phyloP scores from a whole-genome alignment of 1,284 basidiomycete species.

The Ustilago bromivora region DNA sequence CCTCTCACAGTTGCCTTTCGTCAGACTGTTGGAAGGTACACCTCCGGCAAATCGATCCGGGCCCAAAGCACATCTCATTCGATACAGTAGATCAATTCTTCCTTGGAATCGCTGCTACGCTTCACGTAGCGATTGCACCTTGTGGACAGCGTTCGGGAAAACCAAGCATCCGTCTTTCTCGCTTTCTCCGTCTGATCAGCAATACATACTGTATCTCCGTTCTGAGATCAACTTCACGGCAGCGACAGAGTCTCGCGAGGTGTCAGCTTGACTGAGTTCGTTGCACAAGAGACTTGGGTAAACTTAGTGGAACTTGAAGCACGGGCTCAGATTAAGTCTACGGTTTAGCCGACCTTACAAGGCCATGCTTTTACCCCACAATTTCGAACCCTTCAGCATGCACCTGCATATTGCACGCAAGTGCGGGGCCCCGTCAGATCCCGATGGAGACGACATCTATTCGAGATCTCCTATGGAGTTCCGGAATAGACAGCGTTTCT shows the following conservation, averaged over 20 bases:
- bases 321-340: not conserved
- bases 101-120: not conserved
- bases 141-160: not conserved
- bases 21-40: no score
- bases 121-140: not conserved
- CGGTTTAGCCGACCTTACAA: conserved; percentile 5
- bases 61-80: not conserved
- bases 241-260: not conserved
- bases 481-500: conserved; percentile 16
- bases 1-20: not conserved
- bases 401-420: conserved; percentile 4
- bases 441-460: not conserved
- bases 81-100: not conserved
- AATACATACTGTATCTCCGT: not conserved
- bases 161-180: not conserved
- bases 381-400: not conserved
- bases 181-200: not conserved
- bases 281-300: not conserved
- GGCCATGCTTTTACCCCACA: conserved; percentile 1
- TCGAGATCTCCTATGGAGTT: not conserved
- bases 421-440: conserved; percentile 10
- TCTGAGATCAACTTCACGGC: not conserved
- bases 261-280: not conserved
- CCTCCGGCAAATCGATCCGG: not conserved
- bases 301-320: not conserved